These are phyloP conservation scores for Umbelopsis sp. DNA, from an alignment of 371 early-diverging fungal species.

Conservation along the genomic window DNA sequence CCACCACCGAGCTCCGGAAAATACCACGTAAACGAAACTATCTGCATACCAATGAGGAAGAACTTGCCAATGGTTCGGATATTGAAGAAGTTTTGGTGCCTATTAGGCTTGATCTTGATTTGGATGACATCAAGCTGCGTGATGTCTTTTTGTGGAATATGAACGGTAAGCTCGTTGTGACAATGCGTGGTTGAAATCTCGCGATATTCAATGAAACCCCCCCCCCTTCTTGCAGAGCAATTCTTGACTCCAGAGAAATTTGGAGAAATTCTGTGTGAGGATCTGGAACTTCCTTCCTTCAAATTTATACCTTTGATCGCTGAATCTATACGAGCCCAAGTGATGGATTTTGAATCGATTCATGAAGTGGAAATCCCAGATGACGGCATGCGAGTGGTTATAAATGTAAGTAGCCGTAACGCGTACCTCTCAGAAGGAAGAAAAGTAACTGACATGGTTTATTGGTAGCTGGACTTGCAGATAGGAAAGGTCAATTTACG, in stretches of 20 bases:
- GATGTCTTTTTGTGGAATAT: slow-evolving; percentile 88
- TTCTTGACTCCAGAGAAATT: slow-evolving; percentile 91
- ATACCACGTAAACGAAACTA: slow-evolving; percentile 40
- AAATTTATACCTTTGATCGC: slow-evolving; percentile 75
- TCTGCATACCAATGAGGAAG: slow-evolving; percentile 27
- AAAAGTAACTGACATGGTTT: not conserved
- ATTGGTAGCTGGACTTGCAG: slow-evolving; percentile 78
- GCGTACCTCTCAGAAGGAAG: too few species aligned
- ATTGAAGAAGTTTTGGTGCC: slow-evolving; percentile 73
- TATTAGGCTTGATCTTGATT: slow-evolving; percentile 80
- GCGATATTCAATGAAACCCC: too few species aligned
- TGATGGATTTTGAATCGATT: slow-evolving; percentile 51
- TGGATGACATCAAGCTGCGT: slow-evolving; percentile 73
- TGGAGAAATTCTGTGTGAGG: slow-evolving; percentile 88
- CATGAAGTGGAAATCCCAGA: slow-evolving; percentile 40
- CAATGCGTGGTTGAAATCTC: too few species aligned
- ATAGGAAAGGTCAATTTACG: slow-evolving; percentile 81
- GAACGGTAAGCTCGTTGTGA: slow-evolving; percentile 50
- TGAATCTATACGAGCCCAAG: slow-evolving; percentile 74
- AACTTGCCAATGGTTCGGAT: slow-evolving; percentile 59
- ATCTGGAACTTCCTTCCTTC: slow-evolving; percentile 64
- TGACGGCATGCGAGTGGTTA: slow-evolving; percentile 42
- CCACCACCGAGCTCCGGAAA: slow-evolving; percentile 26
- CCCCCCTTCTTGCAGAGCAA: slow-evolving; percentile 52
- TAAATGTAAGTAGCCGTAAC: slow-evolving; percentile 38